A percentile compares a stretch with the other conserved stretches of the same genome.
These are phyloP conservation scores for Paragyromitra xinjiangensis DNA, from an alignment of 495 filamentous ascomycete species.

Conservation along the genomic window DNA sequence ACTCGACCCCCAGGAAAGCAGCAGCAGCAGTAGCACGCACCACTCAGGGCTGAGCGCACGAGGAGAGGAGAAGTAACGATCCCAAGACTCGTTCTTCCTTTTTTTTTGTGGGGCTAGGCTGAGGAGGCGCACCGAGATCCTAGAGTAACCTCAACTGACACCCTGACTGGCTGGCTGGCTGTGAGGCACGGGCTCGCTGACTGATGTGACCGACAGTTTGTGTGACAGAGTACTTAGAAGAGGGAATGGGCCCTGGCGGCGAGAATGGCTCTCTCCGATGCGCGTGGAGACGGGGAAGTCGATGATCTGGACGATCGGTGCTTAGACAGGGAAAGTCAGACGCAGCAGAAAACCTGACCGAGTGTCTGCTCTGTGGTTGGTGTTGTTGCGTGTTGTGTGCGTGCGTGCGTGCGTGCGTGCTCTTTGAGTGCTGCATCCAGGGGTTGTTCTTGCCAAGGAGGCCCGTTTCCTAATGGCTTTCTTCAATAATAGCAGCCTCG, in stretches of 20 bases:
- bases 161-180: constrained; percentile 24
- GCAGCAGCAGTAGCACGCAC: constrained; percentile 26
- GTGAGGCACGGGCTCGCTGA: constrained; percentile 35
- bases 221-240: constrained; percentile 27
- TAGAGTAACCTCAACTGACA: not conserved
- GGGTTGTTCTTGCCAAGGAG: constrained; percentile 20
- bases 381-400: constrained; percentile 27
- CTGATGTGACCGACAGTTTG: constrained; percentile 35
- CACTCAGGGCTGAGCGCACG: constrained; percentile 46
- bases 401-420: not conserved
- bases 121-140: constrained; percentile 36
- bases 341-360: constrained; percentile 27
- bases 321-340: constrained; percentile 6
- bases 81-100: constrained; percentile 32
- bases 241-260: constrained; percentile 38
- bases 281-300: constrained; percentile 28
- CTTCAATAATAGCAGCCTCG: constrained; percentile 2
- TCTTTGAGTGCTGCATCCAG: constrained; percentile 8
- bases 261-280: constrained; percentile 31
- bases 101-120: constrained; percentile 48
- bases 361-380: constrained; percentile 30
- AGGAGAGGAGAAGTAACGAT: constrained; percentile 21
- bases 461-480: not conserved
- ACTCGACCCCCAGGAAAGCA: constrained; percentile 38
- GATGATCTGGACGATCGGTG: constrained; percentile 35